Percentiles rank a stretch among this genome's conserved stretches.
Conservation (phyloP, 139 green algal genomes). For the Deuterostichococcus epilithicus region DNA sequence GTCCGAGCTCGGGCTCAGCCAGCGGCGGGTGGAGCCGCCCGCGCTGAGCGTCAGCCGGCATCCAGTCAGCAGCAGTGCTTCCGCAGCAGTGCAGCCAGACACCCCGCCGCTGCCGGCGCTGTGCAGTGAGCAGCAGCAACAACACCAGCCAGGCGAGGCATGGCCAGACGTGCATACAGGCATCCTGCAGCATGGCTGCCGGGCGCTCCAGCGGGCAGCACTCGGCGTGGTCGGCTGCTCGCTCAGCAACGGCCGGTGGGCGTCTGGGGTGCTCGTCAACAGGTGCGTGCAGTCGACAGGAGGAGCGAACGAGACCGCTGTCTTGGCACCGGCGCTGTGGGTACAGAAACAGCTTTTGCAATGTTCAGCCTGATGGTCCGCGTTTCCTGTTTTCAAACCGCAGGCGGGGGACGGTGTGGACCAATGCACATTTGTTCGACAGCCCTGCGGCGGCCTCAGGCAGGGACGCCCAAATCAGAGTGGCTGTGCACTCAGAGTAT, state of each 20-base stretch:
- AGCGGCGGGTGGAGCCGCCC: conserved; percentile 18
- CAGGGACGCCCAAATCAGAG: not conserved
- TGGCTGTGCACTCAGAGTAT: not conserved
- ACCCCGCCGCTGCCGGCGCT: too few species aligned
- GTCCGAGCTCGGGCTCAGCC: not conserved
- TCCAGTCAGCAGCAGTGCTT: not conserved
- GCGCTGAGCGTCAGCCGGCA: not conserved
- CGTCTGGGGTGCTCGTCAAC: conserved; percentile 61
- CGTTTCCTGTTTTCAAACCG: not conserved
- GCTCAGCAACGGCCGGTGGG: conserved; percentile 41
- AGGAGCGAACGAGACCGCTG: too few species aligned
- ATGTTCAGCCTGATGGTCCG: too few species aligned
- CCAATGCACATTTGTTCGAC: conserved; percentile 74
- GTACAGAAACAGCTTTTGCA: too few species aligned
- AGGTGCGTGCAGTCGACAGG: not conserved
- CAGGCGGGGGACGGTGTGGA: conserved; percentile 56
- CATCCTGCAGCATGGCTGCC: too few species aligned
- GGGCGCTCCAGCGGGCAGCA: conserved; percentile 17
- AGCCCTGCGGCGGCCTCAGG: not conserved
- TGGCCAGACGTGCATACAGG: too few species aligned
- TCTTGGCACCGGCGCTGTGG: too few species aligned
- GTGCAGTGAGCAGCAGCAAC: not conserved
- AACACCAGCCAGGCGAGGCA: too few species aligned
- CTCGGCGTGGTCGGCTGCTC: not conserved
- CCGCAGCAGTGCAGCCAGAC: not conserved